phyloP scores from a whole-genome alignment of 1,139 yeast species.

The Sugiyamaella castrensis region DNA sequence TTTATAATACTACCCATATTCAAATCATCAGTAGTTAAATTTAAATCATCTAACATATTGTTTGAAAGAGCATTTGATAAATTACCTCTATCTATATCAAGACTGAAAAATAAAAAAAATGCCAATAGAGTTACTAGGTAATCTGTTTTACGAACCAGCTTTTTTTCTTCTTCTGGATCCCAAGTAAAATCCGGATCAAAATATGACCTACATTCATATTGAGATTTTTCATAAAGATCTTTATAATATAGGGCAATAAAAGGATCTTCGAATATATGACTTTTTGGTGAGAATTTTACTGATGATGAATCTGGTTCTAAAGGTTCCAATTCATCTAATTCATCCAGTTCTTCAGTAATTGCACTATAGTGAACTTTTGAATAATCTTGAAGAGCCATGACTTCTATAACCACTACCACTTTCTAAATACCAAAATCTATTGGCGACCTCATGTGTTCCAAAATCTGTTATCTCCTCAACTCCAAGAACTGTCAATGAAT shows the following conservation, averaged over 20 bases:
- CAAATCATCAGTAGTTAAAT: slow-evolving; percentile 47
- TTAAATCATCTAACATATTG: slow-evolving; percentile 46
- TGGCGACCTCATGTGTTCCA: no score
- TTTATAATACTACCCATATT: slow-evolving; percentile 48
- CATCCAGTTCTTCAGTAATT: slow-evolving; percentile 3
- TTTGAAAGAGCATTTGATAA: slow-evolving; percentile 51
- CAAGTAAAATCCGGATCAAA: slow-evolving; percentile 50
- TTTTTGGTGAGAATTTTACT: neutral
- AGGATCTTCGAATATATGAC: slow-evolving; percentile 39
- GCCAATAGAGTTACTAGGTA: slow-evolving; percentile 46
- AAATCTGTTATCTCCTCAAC: no score
- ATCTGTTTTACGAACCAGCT: slow-evolving; percentile 46
- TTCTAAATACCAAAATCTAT: no score
- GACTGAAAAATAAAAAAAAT: slow-evolving; percentile 46
- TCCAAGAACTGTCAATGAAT: no score
- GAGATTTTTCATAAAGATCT: slow-evolving; percentile 42
- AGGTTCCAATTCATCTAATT: slow-evolving; percentile 3
- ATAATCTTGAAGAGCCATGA: neutral
- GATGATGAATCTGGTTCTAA: slow-evolving; percentile 4
- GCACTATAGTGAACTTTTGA: slow-evolving; percentile 4
- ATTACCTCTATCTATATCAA: slow-evolving; percentile 54
- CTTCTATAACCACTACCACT: no score
- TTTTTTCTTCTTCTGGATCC: slow-evolving; percentile 46
- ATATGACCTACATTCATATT: slow-evolving; percentile 45
- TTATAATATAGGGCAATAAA: slow-evolving; percentile 44